A percentile compares a stretch with the other conserved stretches of the same genome.
Evolutionary conservation across 2,329 filamentous ascomycete species (phyloP).

Genomic region (Penicillium griseofulvum): DNA sequence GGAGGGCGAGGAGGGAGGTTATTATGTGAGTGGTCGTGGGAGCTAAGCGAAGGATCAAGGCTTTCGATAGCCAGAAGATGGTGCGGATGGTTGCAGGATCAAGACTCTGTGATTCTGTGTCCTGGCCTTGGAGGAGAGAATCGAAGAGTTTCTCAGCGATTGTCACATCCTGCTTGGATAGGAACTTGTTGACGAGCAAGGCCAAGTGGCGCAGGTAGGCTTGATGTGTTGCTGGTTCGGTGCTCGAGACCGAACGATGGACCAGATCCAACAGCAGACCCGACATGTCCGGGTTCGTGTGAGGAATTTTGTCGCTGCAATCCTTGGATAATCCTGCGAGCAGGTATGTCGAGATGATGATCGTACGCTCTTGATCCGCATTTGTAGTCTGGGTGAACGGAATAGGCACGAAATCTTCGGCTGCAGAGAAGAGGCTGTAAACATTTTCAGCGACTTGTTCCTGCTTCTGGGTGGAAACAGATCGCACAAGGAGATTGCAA

Average conservation of each 20-base stretch:
- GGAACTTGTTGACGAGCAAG: constrained; percentile 43
- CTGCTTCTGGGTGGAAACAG: constrained; percentile 53
- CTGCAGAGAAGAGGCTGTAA: constrained; percentile 52
- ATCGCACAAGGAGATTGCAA: constrained; percentile 58
- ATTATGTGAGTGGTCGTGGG: constrained; percentile 52
- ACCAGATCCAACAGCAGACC: constrained; percentile 38
- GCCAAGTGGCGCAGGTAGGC: constrained; percentile 44
- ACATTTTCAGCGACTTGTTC: constrained; percentile 52
- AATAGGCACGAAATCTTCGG: constrained; percentile 35
- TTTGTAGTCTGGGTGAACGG: constrained; percentile 33
- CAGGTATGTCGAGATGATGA: constrained; percentile 58
- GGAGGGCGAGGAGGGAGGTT: constrained; percentile 47
- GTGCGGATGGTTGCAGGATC: constrained; percentile 50
- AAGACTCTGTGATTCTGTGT: constrained; percentile 22
- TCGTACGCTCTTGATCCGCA: constrained; percentile 43
- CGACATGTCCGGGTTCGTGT: constrained; percentile 32
- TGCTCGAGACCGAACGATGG: constrained; percentile 29
- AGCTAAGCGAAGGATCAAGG: constrained; percentile 55
- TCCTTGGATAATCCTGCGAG: constrained; percentile 52
- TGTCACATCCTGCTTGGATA: constrained; percentile 33
- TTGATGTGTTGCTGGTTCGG: constrained; percentile 38
- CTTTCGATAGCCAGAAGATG: constrained; percentile 61
- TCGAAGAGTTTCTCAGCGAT: constrained; percentile 34
- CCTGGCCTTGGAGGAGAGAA: constrained; percentile 25
- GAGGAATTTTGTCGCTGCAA: constrained; percentile 27